Evolutionary conservation across 805 yeast genomes (phyloP), one percentile per base, ranked within the genome.

Genomic region (Lachancea nothofagi): DNA sequence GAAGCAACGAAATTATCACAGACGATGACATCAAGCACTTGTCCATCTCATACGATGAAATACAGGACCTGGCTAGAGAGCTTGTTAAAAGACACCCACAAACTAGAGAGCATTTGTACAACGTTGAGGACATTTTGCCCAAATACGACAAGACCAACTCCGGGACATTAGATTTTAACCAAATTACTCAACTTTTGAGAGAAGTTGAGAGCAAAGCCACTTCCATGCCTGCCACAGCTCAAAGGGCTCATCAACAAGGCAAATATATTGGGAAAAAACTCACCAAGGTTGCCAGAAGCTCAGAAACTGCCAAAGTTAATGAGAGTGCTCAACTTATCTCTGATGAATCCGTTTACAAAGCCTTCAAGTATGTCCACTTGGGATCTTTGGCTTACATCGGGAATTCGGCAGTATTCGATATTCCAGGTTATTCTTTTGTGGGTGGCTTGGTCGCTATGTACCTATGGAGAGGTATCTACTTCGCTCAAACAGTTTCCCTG

Each of bases 361-460:
- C 86, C 12, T 80, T 80, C 69, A 67, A 62, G 43, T 80, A 79
- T 61, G 71, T 67, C 34, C 84, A 80, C 55, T 61, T 79, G 48
- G 86, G 86, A 7, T 76, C 81, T 6, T 62, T 80, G 48, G 85
- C 85, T 3, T 80, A 80, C 47, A 70, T 80, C 43, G 83, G 85
- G 45, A 79, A 78, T 54, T 77, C 80, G 36, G 86, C 86, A 2
- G 83, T 78, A 20, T 78, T 79, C 55, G 86, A 79, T 55, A 55
- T 75, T 41, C 71, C 76, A n/a, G 77, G 78, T 24, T 74, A 74
- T 50, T 67, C 79, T 23, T 71, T 76, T 44, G 75, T 78, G 44
- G 83, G 84, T 43, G 86, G 84, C 2, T 57, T 79, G 36, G 57
- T 78, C 29, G 84, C 84, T n/a, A 75, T 80, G 78, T 80, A 80